Percentiles rank a stretch among this genome's conserved stretches.
These are phyloP conservation scores for Schoenoplectus triqueter DNA, from an alignment of 202 grass and related monocot genomes.

Conservation along the genomic window DNA sequence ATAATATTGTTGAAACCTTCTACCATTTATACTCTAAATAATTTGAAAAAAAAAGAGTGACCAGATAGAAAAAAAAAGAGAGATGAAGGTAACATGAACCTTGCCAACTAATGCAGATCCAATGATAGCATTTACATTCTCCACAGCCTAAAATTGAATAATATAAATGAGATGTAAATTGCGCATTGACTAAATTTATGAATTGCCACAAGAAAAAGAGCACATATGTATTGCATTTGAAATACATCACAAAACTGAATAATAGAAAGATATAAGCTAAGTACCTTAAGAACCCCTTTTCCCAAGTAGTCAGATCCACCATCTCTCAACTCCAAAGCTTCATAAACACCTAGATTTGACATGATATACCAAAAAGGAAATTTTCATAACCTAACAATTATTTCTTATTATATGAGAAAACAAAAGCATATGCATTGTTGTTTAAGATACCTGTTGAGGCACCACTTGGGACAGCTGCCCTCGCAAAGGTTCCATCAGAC, in stretches of 20 bases:
- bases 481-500: slow-evolving; percentile 64
- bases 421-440: too few species aligned
- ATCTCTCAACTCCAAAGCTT: slow-evolving; percentile 88
- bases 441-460: slow-evolving; percentile 72
- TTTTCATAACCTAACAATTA: too few species aligned
- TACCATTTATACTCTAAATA: background rate
- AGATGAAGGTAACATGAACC: slow-evolving; percentile 42
- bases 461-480: slow-evolving; percentile 88
- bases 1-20: background rate
- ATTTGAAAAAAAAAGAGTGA: background rate
- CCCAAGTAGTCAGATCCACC: slow-evolving; percentile 91
- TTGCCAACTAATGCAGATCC: slow-evolving; percentile 79
- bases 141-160: slow-evolving; percentile 59
- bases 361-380: background rate
- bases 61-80: background rate
- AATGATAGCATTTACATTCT: slow-evolving; percentile 89
- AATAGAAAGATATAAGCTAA: background rate
- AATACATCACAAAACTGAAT: background rate
- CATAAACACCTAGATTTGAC: slow-evolving; percentile 67
- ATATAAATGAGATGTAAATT: slow-evolving; percentile 4
- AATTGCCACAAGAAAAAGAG: background rate
- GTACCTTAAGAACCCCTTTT: slow-evolving; percentile 88
- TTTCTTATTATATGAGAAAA: too few species aligned
- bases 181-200: background rate
- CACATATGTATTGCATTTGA: background rate